Evolutionary conservation across 306 rosid genomes (phyloP).

Genomic region (Quercus suber): DNA sequence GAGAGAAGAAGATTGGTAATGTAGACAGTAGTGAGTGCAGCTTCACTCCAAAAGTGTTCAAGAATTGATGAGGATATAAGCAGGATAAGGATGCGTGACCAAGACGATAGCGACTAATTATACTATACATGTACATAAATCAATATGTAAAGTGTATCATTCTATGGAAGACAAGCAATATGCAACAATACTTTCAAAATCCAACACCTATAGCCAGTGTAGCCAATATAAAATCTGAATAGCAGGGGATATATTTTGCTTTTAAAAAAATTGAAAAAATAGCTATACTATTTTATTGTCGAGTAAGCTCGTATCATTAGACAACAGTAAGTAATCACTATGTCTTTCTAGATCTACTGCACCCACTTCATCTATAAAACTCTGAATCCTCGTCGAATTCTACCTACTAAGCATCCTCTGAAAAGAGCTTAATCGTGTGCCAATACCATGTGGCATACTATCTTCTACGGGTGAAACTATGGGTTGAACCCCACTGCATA

Average conservation of each 20-base stretch:
- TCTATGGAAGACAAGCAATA: too few relatives aligned
- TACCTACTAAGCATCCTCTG: constrained; percentile 26
- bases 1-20: too few relatives aligned
- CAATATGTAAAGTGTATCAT: too few relatives aligned
- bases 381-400: constrained; percentile 13
- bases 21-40: too few relatives aligned
- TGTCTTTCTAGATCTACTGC: constrained; percentile 15
- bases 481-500: constrained; percentile 20
- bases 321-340: not conserved
- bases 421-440: constrained; percentile 29
- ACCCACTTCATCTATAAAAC: not conserved
- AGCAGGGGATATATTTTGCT: too few relatives aligned
- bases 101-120: too few relatives aligned
- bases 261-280: not conserved
- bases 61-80: too few relatives aligned
- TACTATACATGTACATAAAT: not conserved
- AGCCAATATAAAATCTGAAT: too few relatives aligned
- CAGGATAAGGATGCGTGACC: too few relatives aligned
- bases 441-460: constrained; percentile 6
- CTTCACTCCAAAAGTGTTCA: too few relatives aligned
- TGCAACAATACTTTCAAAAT: too few relatives aligned
- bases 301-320: not conserved
- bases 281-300: not conserved
- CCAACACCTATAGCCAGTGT: too few relatives aligned
- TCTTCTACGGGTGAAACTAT: constrained; percentile 24